Evolutionary conservation across 257 asterid species (phyloP).

Genomic region (Rhazya stricta): DNA sequence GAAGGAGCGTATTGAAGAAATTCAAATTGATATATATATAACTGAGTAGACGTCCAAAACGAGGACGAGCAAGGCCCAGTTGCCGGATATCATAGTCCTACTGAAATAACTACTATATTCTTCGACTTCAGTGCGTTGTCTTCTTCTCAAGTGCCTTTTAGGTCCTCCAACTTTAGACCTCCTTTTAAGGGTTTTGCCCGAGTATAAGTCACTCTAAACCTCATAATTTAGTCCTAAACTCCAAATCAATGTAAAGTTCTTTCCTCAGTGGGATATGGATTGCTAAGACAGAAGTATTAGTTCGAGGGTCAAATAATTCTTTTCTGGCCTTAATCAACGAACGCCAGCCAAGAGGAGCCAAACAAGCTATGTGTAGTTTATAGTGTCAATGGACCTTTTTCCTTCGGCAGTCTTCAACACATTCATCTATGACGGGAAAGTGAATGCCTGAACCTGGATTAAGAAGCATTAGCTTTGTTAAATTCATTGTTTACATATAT

Average conservation of each 20-base stretch:
- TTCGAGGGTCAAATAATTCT: neutral
- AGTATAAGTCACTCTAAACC: constrained; percentile 39
- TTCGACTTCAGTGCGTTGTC: constrained; percentile 51
- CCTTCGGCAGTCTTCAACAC: neutral
- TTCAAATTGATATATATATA: constrained; percentile 13
- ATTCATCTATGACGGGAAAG: neutral
- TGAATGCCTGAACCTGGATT: too few relatives aligned
- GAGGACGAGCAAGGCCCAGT: constrained; percentile 29
- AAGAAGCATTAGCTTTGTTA: too few relatives aligned
- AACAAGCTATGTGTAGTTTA: neutral
- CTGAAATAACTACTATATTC: constrained; percentile 44
- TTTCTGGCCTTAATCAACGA: neutral
- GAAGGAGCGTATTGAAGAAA: neutral
- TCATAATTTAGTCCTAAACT: constrained; percentile 17
- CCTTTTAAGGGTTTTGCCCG: constrained; percentile 65
- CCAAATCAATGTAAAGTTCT: neutral
- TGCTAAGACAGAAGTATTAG: neutral
- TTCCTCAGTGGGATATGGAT: neutral
- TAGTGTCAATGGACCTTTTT: neutral
- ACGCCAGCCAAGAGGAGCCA: neutral
- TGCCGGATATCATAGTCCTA: constrained; percentile 32
- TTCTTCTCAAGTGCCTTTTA: constrained; percentile 49
- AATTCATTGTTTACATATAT: too few relatives aligned
- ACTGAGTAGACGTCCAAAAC: constrained; percentile 24
- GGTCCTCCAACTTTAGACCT: constrained; percentile 56